Conservation (phyloP, 495 filamentous ascomycete species). For the Letharia lupina region DNA sequence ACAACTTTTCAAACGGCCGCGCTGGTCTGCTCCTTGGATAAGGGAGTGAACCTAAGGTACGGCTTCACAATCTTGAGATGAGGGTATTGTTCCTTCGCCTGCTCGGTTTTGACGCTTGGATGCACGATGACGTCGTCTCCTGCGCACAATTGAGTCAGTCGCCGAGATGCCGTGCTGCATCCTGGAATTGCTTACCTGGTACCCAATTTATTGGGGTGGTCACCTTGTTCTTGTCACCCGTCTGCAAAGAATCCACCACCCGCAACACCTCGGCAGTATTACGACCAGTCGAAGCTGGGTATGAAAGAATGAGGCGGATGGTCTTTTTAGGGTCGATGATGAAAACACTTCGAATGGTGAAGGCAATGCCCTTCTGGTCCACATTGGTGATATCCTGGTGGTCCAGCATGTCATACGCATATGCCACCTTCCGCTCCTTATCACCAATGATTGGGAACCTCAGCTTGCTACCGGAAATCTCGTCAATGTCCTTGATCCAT, state of each 20-base stretch:
- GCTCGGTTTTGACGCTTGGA: constrained; percentile 74
- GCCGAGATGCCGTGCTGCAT: not conserved
- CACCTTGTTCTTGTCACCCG: constrained; percentile 90
- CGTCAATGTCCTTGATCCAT: constrained; percentile 86
- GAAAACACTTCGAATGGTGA: constrained; percentile 98
- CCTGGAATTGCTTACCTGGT: constrained; percentile 33
- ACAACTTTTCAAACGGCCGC: constrained; percentile 24
- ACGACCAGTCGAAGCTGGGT: constrained; percentile 94
- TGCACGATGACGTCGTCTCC: constrained; percentile 95
- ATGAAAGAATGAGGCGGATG: constrained; percentile 91
- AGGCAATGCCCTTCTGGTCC: constrained; percentile 89
- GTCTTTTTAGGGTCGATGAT: constrained; percentile 98
- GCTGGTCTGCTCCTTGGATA: constrained; percentile 47
- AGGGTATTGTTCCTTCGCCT: constrained; percentile 86
- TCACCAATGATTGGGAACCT: constrained; percentile 96
- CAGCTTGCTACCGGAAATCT: constrained; percentile 74
- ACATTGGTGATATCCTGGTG: constrained; percentile 79
- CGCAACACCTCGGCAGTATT: constrained; percentile 95
- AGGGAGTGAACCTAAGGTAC: constrained; percentile 66
- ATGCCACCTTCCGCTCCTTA: constrained; percentile 88
- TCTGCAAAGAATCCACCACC: constrained; percentile 92
- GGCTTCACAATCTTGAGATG: constrained; percentile 91
- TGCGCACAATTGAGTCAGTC: constrained; percentile 10
- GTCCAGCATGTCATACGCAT: constrained; percentile 94
- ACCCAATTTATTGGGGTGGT: constrained; percentile 93